Evolutionary conservation across 768 basidiomycete genomes (phyloP).

Genomic region (Epithele typhae): DNA sequence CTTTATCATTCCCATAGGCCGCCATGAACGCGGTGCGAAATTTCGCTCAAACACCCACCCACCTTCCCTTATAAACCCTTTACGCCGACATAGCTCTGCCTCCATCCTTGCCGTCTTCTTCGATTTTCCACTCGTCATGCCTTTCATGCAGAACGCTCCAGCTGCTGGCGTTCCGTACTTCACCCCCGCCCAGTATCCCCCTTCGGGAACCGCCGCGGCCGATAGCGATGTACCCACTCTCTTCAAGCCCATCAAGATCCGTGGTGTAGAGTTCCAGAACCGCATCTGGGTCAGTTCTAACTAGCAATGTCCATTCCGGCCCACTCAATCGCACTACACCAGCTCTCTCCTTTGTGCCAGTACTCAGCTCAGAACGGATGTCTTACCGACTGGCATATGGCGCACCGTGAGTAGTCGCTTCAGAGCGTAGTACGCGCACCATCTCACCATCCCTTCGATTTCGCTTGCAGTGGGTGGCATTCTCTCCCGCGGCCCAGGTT

Average conservation of each 20-base stretch:
- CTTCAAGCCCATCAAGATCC: conserved; percentile 52
- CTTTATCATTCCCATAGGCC: no score
- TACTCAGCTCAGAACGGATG: conserved; percentile 53
- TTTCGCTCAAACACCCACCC: no score
- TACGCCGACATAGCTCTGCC: no score
- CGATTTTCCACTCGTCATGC: no score
- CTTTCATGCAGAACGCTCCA: conserved; percentile 28
- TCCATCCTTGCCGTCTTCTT: no score
- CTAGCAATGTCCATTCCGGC: not conserved
- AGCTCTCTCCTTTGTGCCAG: conserved; percentile 56
- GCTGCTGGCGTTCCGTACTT: conserved; percentile 42
- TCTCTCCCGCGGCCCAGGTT: conserved; percentile 46
- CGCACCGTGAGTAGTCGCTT: conserved; percentile 33
- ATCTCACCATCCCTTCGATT: not conserved
- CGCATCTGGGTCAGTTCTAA: conserved; percentile 21
- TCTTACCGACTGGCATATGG: conserved; percentile 51
- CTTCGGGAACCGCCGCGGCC: conserved; percentile 39
- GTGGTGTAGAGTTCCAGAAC: conserved; percentile 27
- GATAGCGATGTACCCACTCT: conserved; percentile 38
- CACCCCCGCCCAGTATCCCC: conserved; percentile 41
- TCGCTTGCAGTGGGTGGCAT: conserved; percentile 44
- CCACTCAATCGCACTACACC: not conserved
- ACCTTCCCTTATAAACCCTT: no score
- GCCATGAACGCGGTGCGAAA: no score
- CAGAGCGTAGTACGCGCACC: not conserved